Percentiles rank a stretch among this genome's conserved stretches.
Conservation (phyloP, 164 flowering plant genomes). For the Magnolia officinalis region DNA sequence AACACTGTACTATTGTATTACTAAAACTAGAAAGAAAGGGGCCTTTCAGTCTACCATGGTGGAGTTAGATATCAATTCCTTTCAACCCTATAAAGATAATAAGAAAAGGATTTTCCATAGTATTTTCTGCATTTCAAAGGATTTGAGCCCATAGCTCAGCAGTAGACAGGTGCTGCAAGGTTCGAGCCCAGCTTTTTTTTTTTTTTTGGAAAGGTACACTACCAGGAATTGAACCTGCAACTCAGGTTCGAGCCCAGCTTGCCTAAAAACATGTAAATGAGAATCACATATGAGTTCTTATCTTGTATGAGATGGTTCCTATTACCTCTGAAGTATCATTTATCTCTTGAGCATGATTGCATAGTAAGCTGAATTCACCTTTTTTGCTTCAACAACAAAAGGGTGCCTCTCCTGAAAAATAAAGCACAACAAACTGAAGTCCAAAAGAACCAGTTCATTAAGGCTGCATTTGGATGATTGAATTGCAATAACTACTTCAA, state of each 20-base stretch:
- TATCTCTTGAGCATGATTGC: conserved; percentile 26
- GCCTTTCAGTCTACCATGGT: neutral
- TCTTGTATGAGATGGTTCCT: neutral
- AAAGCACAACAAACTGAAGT: neutral
- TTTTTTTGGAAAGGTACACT: too few species aligned
- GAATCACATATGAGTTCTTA: neutral
- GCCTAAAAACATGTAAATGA: neutral
- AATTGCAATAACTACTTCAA: neutral
- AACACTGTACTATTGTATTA: too few species aligned
- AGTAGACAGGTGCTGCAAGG: neutral
- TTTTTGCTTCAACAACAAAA: conserved; percentile 23
- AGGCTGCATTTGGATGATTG: neutral
- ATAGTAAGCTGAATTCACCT: conserved; percentile 22
- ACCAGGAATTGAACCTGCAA: neutral
- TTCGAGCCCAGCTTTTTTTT: neutral
- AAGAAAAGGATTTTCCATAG: neutral
- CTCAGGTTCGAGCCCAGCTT: neutral
- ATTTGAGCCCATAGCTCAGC: neutral
- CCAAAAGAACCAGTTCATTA: too few species aligned
- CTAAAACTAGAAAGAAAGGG: too few species aligned
- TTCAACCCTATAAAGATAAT: neutral
- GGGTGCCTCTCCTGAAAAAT: conserved; percentile 29
- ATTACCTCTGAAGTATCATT: conserved; percentile 3
- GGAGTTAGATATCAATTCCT: neutral
- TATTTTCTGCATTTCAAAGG: neutral